A percentile compares a stretch with the other conserved stretches of the same genome.
phyloP scores from a whole-genome alignment of 371 early-diverging fungal species.

The Mortierella sp. region DNA sequence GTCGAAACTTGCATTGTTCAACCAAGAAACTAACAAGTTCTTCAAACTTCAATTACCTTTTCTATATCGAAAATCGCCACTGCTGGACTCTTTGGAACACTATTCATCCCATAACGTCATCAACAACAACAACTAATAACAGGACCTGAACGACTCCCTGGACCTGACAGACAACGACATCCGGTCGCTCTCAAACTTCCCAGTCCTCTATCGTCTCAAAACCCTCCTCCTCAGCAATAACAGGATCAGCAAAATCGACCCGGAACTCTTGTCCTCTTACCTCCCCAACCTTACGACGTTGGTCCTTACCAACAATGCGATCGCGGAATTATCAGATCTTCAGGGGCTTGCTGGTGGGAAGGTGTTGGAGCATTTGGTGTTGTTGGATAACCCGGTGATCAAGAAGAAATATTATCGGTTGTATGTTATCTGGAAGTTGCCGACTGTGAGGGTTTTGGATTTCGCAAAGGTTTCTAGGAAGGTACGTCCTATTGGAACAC shows the following conservation, averaged over 20 bases:
- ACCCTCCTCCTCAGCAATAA: constrained; percentile 87
- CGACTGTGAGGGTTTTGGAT: constrained; percentile 87
- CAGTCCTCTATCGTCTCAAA: constrained; percentile 84
- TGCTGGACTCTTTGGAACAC: neutral
- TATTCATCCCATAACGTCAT: neutral
- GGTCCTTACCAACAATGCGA: constrained; percentile 88
- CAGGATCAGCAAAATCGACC: constrained; percentile 84
- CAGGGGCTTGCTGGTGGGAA: constrained; percentile 74
- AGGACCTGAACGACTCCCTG: constrained; percentile 93
- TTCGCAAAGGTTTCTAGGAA: constrained; percentile 79
- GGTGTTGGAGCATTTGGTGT: constrained; percentile 73
- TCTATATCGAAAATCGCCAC: no score
- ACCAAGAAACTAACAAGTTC: neutral
- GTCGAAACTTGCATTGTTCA: neutral
- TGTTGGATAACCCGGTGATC: constrained; percentile 92
- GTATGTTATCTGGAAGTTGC: constrained; percentile 86
- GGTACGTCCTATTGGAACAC: constrained; percentile 62
- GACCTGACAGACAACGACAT: constrained; percentile 96
- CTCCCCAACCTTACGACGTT: constrained; percentile 86
- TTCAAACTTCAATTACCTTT: neutral
- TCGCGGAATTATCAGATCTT: constrained; percentile 87
- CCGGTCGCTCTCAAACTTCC: constrained; percentile 89
- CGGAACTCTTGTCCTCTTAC: constrained; percentile 64
- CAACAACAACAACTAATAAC: neutral
- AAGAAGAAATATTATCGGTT: constrained; percentile 84